phyloP scores from a whole-genome alignment of 768 basidiomycete species.

The Boletellus ananiceps region DNA sequence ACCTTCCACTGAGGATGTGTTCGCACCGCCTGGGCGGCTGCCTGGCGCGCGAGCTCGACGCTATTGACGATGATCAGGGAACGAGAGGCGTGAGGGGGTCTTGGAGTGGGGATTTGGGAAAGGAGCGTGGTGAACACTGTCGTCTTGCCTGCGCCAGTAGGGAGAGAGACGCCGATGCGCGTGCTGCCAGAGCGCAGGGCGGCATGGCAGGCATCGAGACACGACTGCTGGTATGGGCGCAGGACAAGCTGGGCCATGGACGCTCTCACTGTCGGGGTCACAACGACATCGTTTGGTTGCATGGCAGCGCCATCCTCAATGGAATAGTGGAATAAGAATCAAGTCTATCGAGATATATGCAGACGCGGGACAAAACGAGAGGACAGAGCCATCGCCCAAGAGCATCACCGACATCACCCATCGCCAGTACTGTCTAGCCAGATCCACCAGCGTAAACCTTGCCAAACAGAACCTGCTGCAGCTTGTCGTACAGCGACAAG shows the following conservation, averaged over 20 bases:
- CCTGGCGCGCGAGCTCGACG: conserved; percentile 84
- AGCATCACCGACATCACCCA: background rate
- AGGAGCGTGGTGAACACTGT: conserved; percentile 86
- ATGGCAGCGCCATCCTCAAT: conserved; percentile 2
- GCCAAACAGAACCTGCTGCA: conserved; percentile 94
- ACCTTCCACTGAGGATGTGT: conserved; percentile 72
- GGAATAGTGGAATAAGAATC: conserved; percentile 29
- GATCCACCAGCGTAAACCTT: conserved; percentile 97
- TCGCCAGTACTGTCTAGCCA: conserved; percentile 17
- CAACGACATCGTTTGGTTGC: background rate
- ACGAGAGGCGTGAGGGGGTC: conserved; percentile 42
- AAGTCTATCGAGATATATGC: conserved; percentile 31
- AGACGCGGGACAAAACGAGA: conserved; percentile 21
- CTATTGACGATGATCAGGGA: conserved; percentile 86
- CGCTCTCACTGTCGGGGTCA: background rate
- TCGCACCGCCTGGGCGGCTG: conserved; percentile 63
- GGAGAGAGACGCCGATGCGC: conserved; percentile 79
- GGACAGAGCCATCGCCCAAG: conserved; percentile 31
- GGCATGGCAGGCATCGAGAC: conserved; percentile 69
- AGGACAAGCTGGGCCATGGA: conserved; percentile 32
- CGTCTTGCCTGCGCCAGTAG: conserved; percentile 87
- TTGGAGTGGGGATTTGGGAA: conserved; percentile 51
- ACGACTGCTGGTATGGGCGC: conserved; percentile 86
- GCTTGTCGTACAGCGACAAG: conserved; percentile 97
- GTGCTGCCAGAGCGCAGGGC: conserved; percentile 64